Evolutionary conservation across 352 stramenopile species (phyloP).

Genomic region (Pythium vanterpoolii): DNA sequence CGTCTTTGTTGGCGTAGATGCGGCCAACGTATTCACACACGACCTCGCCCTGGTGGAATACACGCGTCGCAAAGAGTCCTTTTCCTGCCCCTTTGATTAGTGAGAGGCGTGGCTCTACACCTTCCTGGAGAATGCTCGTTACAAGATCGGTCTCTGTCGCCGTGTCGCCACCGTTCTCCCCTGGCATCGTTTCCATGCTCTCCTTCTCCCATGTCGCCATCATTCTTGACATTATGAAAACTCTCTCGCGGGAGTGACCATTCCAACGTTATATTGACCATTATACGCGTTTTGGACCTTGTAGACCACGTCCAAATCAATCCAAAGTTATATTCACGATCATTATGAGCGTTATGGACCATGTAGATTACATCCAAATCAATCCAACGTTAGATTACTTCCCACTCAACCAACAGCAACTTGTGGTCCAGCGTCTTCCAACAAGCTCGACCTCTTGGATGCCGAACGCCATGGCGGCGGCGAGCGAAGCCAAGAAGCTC

Average conservation of each 20-base stretch:
- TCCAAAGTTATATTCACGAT: constrained; percentile 9
- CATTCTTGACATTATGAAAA: not conserved
- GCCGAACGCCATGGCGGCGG: constrained; percentile 7
- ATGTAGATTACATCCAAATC: constrained; percentile 5
- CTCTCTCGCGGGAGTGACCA: not conserved
- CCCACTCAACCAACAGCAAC: constrained; percentile 12
- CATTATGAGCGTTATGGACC: not conserved
- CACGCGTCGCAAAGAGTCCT: constrained; percentile 43
- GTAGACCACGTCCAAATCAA: constrained; percentile 6
- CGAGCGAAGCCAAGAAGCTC: constrained; percentile 54
- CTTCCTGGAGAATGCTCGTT: not conserved
- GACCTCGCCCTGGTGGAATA: constrained; percentile 17
- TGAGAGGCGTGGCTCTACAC: constrained; percentile 42
- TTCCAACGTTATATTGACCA: constrained; percentile 8
- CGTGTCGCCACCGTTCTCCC: not conserved
- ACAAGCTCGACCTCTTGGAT: not conserved
- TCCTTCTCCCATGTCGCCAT: not conserved
- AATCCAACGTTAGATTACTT: constrained; percentile 17
- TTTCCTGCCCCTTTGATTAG: constrained; percentile 45
- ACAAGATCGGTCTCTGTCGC: not conserved
- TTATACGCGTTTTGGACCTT: not conserved
- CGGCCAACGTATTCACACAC: constrained; percentile 31
- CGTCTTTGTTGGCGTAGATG: constrained; percentile 33
- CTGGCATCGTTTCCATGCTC: too few relatives aligned
- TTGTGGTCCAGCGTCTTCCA: constrained; percentile 4